Evolutionary conservation across 306 rosid species (phyloP), one percentile per base, ranked within the genome.

Genomic region (Vigna mungo): DNA sequence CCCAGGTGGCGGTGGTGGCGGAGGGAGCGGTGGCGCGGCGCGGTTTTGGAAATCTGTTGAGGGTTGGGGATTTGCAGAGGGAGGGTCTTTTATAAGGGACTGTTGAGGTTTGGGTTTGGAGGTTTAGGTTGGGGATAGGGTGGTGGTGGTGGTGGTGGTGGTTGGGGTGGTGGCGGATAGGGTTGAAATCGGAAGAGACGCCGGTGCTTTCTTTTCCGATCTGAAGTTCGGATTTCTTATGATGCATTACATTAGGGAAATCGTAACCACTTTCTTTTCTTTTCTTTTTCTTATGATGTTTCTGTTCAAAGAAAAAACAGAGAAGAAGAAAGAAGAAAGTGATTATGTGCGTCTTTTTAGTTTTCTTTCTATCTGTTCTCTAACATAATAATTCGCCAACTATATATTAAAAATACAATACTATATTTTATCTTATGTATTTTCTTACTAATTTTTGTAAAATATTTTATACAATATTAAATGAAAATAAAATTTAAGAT

Each of bases 191-290:
- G 85, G 85, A 86, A 79, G 84, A 86, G 65, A 81, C 23, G 46
- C 77, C 85, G 3, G 8, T 39, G 83, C 85, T 81, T 84, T 84
- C 85, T 81, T 59, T 77, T 77, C 85, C 85, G 85, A 80, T 80
- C 85, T 84, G 85, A 37, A 76, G 52, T 80, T 84, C 74, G 0
- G 87, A 76, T 80, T 80, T 80, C 68, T 76, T 80, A 1, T 84
- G 87, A 84, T 80, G 87, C 87, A 84, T 84, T 84, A 79, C 79
- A 73, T 62, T 4, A 61, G 44, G 41, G 16, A 21, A 59, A 60
- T 9, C n/a, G 15, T 13, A 44, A 44, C 15, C 11, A 11, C 48
- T 10, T 11, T 0, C 4, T 11, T 20, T 20, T 20, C 21, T 20
- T 34, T 34, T 34, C 37, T 34, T 8, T 39, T 41, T 41, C 13